phyloP scores from a whole-genome alignment of 176 grass and related monocot genomes.

The Dendrocalamus sinicus region DNA sequence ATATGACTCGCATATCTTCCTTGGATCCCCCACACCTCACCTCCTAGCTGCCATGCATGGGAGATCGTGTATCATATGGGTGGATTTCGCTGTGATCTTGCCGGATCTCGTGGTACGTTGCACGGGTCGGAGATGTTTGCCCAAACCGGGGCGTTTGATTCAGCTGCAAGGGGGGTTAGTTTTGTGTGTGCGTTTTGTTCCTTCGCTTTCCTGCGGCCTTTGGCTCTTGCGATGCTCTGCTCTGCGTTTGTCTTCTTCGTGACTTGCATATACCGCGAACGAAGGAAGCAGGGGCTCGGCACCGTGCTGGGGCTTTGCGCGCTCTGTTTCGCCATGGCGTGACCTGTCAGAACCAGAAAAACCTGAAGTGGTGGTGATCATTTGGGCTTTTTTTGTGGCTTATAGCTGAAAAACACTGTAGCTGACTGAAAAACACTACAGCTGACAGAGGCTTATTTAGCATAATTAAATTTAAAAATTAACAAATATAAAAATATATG shows the following conservation, averaged over 20 bases:
- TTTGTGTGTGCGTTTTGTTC: background rate
- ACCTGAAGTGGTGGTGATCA: too few relatives aligned
- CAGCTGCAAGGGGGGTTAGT: background rate
- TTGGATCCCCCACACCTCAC: background rate
- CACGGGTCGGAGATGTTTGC: background rate
- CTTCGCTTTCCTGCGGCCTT: background rate
- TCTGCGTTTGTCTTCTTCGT: background rate
- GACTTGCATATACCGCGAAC: background rate
- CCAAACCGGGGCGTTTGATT: conserved; percentile 1
- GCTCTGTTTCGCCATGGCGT: background rate
- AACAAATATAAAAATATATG: too few relatives aligned
- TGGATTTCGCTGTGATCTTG: conserved; percentile 12
- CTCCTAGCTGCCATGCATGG: background rate
- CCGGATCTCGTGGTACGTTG: conserved; percentile 17
- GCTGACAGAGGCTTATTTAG: too few relatives aligned
- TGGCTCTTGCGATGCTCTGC: background rate
- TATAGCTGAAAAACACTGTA: too few relatives aligned
- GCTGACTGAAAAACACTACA: too few relatives aligned
- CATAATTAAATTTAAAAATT: too few relatives aligned
- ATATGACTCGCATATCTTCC: background rate
- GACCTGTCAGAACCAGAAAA: too few relatives aligned
- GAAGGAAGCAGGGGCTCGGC: background rate
- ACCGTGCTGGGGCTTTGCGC: background rate
- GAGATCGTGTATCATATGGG: background rate
- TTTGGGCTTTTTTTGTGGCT: too few relatives aligned